Evolutionary conservation across 345 rosid species (phyloP), one percentile per base, ranked within the genome.

Genomic region (Brassica carinata): DNA sequence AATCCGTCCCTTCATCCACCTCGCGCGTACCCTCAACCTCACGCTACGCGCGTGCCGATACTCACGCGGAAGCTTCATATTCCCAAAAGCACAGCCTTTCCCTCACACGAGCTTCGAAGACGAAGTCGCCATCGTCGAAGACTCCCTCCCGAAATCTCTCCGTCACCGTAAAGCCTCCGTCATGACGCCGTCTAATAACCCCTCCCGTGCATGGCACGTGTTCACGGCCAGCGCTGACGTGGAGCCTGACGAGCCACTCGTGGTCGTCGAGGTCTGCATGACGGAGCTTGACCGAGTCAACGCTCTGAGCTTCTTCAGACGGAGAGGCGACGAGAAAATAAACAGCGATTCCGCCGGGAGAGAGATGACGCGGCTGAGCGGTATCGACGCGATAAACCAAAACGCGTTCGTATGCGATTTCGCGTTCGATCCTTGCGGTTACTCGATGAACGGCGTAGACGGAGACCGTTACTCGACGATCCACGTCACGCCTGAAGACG

Each of bases 401-500:
- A 82, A 83, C 19, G 87, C 99, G 0, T 85, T 87, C 40, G 78
- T 96, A 1, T 91, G 99, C 43, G 99, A 96, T 53, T 96, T 92
- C 27, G 99, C 89, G 3, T 96, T 96, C 67, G 98, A 96, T 64
- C 99, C 99, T 0, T 96, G 99, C 57, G 99, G 99, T 0, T 96
- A 96, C 85, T 96, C 99, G 11, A 96, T 96, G 99, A 96, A 96
- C 9, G 97, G 97, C 71, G 87, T 96, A 38, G 92, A 90, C 64
- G 87, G 90, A 0, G 92, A 92, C n/a, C 89, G 97, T 17, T 96
- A 96, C 91, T 96, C 99, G 0, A 96, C 99, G 3, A 94, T 96
- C 30, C 99, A 96, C 72, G 99, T 96, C 19, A 96, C 99, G 0
- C 99, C 99, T 0, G 99, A 96, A 80, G 98, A 90, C 40, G 99